Conservation (phyloP, 2,329 filamentous ascomycete genomes). For the Fragosphaeria purpurea region DNA sequence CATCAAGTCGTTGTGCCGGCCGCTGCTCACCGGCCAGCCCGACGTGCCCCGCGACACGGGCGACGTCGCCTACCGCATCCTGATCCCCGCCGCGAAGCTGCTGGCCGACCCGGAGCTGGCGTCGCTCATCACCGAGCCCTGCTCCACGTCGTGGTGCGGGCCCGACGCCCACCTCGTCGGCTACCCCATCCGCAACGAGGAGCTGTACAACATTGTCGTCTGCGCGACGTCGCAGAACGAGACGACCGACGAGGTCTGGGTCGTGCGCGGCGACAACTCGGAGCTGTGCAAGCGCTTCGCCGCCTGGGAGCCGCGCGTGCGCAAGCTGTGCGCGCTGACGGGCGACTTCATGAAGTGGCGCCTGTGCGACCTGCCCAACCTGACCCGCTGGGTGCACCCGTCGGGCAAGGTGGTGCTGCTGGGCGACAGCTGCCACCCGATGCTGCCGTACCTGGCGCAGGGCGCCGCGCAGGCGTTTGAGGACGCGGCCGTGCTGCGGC, state of each 20-base stretch:
- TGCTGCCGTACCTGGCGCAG: constrained; percentile 37
- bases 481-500: constrained; percentile 24
- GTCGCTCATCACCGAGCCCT: constrained; percentile 18
- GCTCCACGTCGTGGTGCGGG: constrained; percentile 22
- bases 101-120: constrained; percentile 20
- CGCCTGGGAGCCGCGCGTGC: constrained; percentile 25
- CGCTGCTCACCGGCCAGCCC: constrained; percentile 16
- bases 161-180: constrained; percentile 22
- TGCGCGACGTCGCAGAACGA: constrained; percentile 14
- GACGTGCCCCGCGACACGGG: constrained; percentile 19
- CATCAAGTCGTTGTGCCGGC: constrained; percentile 18
- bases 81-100: constrained; percentile 18
- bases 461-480: constrained; percentile 34
- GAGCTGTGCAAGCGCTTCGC: constrained; percentile 25
- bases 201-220: constrained; percentile 24
- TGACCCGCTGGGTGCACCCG: constrained; percentile 31
- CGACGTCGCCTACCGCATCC: constrained; percentile 25
- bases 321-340: constrained; percentile 24
- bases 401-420: constrained; percentile 29
- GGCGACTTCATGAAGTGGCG: constrained; percentile 35
- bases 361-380: constrained; percentile 29
- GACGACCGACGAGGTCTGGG: constrained; percentile 11
- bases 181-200: constrained; percentile 20
- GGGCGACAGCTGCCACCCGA: constrained; percentile 36
- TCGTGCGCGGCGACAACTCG: constrained; percentile 21